These are phyloP conservation scores for Phoma herbarum DNA, from an alignment of 2,329 filamentous ascomycete species.

Conservation along the genomic window DNA sequence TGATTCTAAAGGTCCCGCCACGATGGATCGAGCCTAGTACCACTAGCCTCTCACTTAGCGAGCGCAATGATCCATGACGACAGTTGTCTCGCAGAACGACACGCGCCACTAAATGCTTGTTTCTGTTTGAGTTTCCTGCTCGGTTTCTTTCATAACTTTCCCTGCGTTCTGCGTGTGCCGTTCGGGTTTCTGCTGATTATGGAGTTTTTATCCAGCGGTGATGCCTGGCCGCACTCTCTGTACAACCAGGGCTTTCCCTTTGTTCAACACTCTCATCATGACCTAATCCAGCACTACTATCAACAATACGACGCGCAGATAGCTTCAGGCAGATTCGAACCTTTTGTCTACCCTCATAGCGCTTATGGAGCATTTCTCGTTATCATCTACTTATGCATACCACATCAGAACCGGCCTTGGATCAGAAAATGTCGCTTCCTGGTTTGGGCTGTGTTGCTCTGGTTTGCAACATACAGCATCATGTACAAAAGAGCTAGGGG, in stretches of 20 bases:
- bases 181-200: not conserved
- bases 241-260: not conserved
- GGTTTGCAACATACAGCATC: constrained; percentile 56
- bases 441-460: constrained; percentile 56
- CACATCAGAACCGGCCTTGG: constrained; percentile 54
- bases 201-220: constrained; percentile 13
- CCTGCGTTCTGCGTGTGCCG: not conserved
- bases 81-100: constrained; percentile 28
- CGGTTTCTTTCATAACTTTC: constrained; percentile 12
- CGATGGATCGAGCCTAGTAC: constrained; percentile 27
- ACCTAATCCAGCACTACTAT: constrained; percentile 49
- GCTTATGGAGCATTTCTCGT: constrained; percentile 52
- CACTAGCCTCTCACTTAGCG: constrained; percentile 33
- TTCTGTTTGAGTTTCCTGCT: constrained; percentile 10
- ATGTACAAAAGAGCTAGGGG: constrained; percentile 57
- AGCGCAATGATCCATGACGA: constrained; percentile 39
- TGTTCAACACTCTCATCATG: constrained; percentile 37
- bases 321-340: constrained; percentile 50
- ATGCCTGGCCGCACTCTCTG: constrained; percentile 43
- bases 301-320: constrained; percentile 53
- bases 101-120: constrained; percentile 30
- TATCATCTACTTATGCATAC: constrained; percentile 61
- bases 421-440: constrained; percentile 55
- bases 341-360: constrained; percentile 57
- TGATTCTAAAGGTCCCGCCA: constrained; percentile 38